These are phyloP conservation scores for Herpetomonas tarakana DNA, from an alignment of 208 protist species.

Conservation along the genomic window DNA sequence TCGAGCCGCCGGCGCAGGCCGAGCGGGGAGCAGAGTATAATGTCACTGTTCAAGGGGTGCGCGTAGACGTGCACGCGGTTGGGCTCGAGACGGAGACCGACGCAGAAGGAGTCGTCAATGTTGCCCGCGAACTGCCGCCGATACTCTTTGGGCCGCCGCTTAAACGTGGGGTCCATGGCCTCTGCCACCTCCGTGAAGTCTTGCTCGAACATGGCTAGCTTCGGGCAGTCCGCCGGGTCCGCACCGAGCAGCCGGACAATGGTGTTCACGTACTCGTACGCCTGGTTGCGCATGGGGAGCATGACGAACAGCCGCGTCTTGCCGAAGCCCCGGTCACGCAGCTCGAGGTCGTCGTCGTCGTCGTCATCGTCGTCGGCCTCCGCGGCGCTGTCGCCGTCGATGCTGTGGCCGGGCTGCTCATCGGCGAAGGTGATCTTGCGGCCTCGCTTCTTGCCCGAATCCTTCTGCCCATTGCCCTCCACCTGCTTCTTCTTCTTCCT, in stretches of 20 bases:
- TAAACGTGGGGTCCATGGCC: conserved; percentile 80
- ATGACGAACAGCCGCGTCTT: conserved; percentile 92
- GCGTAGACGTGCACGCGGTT: conserved; percentile 83
- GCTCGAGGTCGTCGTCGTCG: conserved; percentile 59
- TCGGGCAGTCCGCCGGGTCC: conserved; percentile 56
- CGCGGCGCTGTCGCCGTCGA: background rate
- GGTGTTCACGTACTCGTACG: conserved; percentile 84
- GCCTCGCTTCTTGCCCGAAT: background rate
- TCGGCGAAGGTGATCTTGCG: background rate
- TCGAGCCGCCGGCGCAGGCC: conserved; percentile 82
- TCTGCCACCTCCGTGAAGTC: conserved; percentile 90
- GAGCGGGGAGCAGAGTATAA: conserved; percentile 96
- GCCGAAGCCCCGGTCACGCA: conserved; percentile 94
- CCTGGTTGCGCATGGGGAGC: conserved; percentile 92
- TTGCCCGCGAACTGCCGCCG: conserved; percentile 94
- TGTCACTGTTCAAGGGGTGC: conserved; percentile 91
- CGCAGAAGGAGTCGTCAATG: conserved; percentile 95
- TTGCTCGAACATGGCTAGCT: conserved; percentile 74
- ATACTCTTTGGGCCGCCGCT: conserved; percentile 85
- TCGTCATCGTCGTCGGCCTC: conserved; percentile 19
- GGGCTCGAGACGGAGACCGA: conserved; percentile 84
- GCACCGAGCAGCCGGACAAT: conserved; percentile 73
- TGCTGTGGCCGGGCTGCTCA: background rate
- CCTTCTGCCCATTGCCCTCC: conserved; percentile 3
- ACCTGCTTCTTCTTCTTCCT: conserved; percentile 2